Conservation (phyloP, 495 filamentous ascomycete genomes). For the Lophiotrema nucula region DNA sequence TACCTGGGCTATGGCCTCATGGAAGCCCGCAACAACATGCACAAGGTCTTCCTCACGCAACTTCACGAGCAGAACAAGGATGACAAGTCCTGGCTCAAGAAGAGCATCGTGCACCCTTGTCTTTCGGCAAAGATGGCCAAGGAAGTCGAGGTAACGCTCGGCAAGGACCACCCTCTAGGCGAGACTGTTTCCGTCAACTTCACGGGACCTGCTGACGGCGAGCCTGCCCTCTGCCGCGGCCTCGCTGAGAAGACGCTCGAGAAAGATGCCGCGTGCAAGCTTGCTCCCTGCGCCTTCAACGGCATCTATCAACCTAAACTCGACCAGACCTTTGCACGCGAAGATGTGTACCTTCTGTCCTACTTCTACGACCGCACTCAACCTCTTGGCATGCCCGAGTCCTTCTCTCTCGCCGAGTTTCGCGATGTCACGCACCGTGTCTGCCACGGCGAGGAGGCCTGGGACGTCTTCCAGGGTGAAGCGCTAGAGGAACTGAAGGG, state of each 20-base stretch:
- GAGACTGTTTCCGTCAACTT: slow-evolving; percentile 69
- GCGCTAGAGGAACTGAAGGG: slow-evolving; percentile 73
- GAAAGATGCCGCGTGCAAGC: slow-evolving; percentile 77
- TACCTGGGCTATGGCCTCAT: slow-evolving; percentile 97
- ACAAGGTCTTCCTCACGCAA: slow-evolving; percentile 66
- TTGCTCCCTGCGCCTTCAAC: slow-evolving; percentile 95
- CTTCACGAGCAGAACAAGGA: slow-evolving; percentile 52
- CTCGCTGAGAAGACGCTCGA: slow-evolving; percentile 86
- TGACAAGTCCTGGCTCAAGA: slow-evolving; percentile 55
- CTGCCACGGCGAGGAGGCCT: slow-evolving; percentile 71
- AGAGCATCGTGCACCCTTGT: slow-evolving; percentile 81
- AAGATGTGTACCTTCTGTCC: slow-evolving; percentile 94
- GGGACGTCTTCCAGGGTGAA: slow-evolving; percentile 69
- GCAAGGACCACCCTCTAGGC: slow-evolving; percentile 60
- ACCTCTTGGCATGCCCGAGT: slow-evolving; percentile 91
- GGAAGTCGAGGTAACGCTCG: slow-evolving; percentile 65
- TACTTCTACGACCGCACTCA: slow-evolving; percentile 95
- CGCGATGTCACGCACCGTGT: slow-evolving; percentile 79
- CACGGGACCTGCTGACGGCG: slow-evolving; percentile 69
- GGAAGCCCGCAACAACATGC: slow-evolving; percentile 83
- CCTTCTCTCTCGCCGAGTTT: slow-evolving; percentile 85
- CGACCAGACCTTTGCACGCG: slow-evolving; percentile 84
- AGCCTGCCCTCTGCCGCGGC: slow-evolving; percentile 82
- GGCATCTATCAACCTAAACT: slow-evolving; percentile 92
- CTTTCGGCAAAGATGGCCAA: slow-evolving; percentile 75